Conservation (phyloP, 352 stramenopile genomes). For the Phytophthora idaei region DNA sequence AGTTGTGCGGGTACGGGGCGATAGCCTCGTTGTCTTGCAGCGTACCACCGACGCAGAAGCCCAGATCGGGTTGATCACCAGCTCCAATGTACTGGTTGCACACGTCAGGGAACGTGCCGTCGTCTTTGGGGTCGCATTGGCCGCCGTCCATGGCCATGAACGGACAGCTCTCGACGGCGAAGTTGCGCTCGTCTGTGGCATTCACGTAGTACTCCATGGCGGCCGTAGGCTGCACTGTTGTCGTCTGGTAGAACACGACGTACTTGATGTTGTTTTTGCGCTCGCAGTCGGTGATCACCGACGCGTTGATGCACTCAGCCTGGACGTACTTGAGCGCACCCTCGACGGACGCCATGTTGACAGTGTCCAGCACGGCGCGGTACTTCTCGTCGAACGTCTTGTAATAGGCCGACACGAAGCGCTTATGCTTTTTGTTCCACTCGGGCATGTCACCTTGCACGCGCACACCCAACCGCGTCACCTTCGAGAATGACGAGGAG, state of each 20-base stretch:
- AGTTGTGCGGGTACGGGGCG: constrained; percentile 79
- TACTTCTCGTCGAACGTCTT: constrained; percentile 52
- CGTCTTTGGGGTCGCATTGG: constrained; percentile 46
- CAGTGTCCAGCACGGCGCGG: constrained; percentile 49
- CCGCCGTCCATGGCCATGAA: constrained; percentile 68
- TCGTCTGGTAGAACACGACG: constrained; percentile 68
- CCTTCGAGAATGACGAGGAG: constrained; percentile 35
- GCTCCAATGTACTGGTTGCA: constrained; percentile 65
- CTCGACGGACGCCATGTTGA: constrained; percentile 64
- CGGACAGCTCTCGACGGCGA: constrained; percentile 52
- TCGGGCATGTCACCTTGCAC: constrained; percentile 54
- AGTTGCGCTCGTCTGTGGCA: constrained; percentile 36
- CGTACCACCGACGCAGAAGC: constrained; percentile 55
- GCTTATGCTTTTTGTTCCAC: constrained; percentile 39
- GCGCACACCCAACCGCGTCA: constrained; percentile 51
- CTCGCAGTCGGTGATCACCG: constrained; percentile 40
- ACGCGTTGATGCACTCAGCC: constrained; percentile 64
- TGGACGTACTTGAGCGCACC: constrained; percentile 70
- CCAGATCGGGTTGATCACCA: constrained; percentile 50
- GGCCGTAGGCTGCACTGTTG: constrained; percentile 45
- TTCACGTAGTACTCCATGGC: constrained; percentile 58
- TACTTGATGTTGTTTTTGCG: constrained; percentile 69
- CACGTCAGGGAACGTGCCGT: constrained; percentile 42
- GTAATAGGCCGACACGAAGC: constrained; percentile 48
- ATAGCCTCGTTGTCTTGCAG: constrained; percentile 51